Evolutionary conservation across 768 basidiomycete species (phyloP), one percentile per base, ranked within the genome.

Genomic region (Lentinula sp.): DNA sequence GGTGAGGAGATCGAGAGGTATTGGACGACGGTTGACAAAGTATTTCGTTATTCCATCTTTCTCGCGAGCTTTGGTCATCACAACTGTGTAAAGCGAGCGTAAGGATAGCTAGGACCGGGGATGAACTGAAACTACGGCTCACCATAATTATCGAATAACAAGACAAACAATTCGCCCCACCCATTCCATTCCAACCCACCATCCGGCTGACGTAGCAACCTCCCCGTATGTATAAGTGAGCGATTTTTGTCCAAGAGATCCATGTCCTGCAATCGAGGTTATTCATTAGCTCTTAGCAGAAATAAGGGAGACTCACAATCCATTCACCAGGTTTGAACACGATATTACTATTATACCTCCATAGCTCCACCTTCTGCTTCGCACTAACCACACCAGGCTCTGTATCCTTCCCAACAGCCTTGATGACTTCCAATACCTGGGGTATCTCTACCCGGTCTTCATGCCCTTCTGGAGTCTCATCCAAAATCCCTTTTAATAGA

Each of bases 141-240:
- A 93, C 94, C 73, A 67, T 98, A 99, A 67, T 98, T 94, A 72
- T 99, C 97, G 66, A 99, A 97, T 2, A 99, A 76, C 57, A 98
- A 78, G 7, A 96, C 89, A 63, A 88, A 90, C 6, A 96, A 80
- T 71, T 98, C 95, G 48, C 85, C 87, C 92, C 93, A 96, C 45
- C 88, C 91, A 63, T 83, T 92, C 87, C 88, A 91, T 70, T 89
- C 88, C 64, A 94, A 85, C 11, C 91, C 92, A 7, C 55, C 55
- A 62, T 97, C 95, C 13, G 93, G 91, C 66, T 95, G 93, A 53
- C 94, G 84, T 57, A 90, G 80, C 31, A 98, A 75, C 65, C 87
- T 92, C 5, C 94, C 88, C 1, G 88, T 84, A 68, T 95, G 86
- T 35, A 98, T 86, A 58, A 98, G 75, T 5, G 89, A 88, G 10